phyloP scores from a whole-genome alignment of 2,329 filamentous ascomycete species.

The Botrytis medusae region DNA sequence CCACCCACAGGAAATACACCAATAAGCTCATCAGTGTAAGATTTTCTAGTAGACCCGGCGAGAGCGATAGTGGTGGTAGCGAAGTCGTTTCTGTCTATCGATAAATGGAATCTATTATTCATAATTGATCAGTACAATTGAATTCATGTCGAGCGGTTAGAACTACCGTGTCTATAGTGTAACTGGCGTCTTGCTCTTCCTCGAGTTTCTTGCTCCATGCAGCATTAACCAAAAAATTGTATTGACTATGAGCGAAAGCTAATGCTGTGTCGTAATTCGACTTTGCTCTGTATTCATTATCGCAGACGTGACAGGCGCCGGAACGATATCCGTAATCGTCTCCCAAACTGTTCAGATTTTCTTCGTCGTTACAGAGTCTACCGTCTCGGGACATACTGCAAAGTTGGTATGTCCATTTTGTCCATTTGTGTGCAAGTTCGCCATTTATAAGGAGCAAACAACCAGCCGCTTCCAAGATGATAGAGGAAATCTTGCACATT shows the following conservation, averaged over 20 bases:
- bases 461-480: background rate
- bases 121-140: background rate
- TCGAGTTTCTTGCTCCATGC: background rate
- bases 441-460: background rate
- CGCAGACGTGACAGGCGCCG: background rate
- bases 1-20: too few relatives aligned
- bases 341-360: background rate
- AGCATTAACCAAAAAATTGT: background rate
- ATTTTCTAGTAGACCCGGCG: background rate
- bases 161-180: constrained; percentile 5
- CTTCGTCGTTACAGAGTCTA: background rate
- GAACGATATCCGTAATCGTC: background rate
- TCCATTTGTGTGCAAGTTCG: background rate
- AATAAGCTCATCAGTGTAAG: background rate
- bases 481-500: constrained; percentile 13
- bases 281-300: background rate
- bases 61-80: background rate
- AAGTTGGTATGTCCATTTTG: constrained; percentile 2
- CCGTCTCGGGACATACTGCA: background rate
- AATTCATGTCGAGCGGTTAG: background rate
- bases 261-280: background rate
- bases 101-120: background rate
- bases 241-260: background rate
- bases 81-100: background rate
- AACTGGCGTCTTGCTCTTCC: background rate